These are phyloP conservation scores for Colletotrichum sp. DNA, from an alignment of 2,329 filamentous ascomycete genomes.

Conservation along the genomic window DNA sequence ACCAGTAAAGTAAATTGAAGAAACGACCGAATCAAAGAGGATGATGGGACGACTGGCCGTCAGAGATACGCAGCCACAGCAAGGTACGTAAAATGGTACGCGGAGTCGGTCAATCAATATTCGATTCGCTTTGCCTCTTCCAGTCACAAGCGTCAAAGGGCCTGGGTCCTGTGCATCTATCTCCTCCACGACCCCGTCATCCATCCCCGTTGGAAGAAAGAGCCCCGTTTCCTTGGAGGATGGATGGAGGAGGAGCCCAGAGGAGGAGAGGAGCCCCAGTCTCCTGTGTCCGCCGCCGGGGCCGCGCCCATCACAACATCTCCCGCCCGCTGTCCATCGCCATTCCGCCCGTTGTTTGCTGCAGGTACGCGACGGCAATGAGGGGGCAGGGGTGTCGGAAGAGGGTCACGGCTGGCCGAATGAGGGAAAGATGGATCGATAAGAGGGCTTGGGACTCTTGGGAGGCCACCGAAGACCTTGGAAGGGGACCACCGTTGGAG, in stretches of 20 bases:
- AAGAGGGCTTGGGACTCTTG: not conserved
- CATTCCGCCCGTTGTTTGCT: not conserved
- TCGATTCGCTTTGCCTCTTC: not conserved
- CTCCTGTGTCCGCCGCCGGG: not conserved
- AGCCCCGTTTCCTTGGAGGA: not conserved
- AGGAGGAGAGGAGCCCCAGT: not conserved
- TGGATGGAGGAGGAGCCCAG: not conserved
- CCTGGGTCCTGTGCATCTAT: not conserved
- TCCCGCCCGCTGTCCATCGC: not conserved
- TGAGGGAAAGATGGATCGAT: not conserved
- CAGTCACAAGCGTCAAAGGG: not conserved
- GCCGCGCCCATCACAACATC: not conserved
- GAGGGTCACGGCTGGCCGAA: not conserved
- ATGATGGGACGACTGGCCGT: not conserved
- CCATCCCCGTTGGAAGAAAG: not conserved
- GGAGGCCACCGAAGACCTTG: not conserved
- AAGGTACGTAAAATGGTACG: not conserved
- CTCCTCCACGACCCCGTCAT: not conserved
- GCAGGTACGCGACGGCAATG: constrained; percentile 1
- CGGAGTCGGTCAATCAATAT: not conserved
- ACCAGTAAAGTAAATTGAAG: not conserved
- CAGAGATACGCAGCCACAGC: not conserved
- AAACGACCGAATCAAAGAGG: not conserved
- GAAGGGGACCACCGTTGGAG: not conserved
- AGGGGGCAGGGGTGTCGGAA: not conserved